Conservation (phyloP, 495 filamentous ascomycete genomes). For the Amniculicola lignicola region DNA sequence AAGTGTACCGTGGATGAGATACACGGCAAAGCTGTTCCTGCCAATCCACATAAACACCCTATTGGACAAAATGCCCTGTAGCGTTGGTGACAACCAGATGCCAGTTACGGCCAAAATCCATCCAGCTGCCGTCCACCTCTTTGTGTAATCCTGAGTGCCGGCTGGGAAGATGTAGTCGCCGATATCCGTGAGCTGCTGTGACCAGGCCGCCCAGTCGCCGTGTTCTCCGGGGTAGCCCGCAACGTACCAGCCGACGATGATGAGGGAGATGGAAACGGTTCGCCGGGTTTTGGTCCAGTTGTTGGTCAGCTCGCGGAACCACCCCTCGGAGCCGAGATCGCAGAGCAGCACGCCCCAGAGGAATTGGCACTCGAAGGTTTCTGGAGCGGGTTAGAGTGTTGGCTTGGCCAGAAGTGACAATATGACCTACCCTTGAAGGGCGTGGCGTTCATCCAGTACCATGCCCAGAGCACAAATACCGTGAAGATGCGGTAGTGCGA, state of each 20-base stretch:
- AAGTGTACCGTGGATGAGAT: constrained; percentile 63
- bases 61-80: constrained; percentile 55
- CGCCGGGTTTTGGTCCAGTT: constrained; percentile 39
- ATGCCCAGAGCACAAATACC: constrained; percentile 49
- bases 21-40: constrained; percentile 65
- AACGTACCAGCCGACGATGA: constrained; percentile 53
- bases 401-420: constrained; percentile 14
- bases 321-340: constrained; percentile 55
- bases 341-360: constrained; percentile 62
- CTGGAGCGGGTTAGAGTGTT: no score
- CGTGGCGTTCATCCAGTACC: constrained; percentile 41
- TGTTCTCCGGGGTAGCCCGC: constrained; percentile 60
- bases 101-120: constrained; percentile 57
- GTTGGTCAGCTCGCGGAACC: constrained; percentile 51
- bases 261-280: constrained; percentile 48
- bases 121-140: constrained; percentile 56
- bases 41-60: constrained; percentile 63
- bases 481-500: constrained; percentile 54
- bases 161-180: constrained; percentile 55
- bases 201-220: constrained; percentile 59
- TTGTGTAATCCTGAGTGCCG: constrained; percentile 48
- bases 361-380: constrained; percentile 59
- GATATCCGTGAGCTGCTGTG: constrained; percentile 47
- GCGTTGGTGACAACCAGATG: constrained; percentile 56
- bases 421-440: constrained; percentile 12